Evolutionary conservation across 345 rosid species (phyloP).

Genomic region (Durio zibethinus): DNA sequence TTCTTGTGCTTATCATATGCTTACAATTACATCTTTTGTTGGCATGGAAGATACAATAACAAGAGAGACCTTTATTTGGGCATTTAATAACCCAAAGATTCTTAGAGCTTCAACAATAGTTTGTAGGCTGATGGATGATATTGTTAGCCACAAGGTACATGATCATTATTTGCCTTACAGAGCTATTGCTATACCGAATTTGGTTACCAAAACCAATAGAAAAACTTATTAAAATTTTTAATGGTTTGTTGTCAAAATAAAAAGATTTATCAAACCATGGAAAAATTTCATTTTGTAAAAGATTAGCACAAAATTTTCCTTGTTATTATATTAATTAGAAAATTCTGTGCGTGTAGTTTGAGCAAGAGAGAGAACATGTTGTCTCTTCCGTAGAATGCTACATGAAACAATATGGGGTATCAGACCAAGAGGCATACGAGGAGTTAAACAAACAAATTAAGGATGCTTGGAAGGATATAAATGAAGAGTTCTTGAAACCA

Average conservation of each 20-base stretch:
- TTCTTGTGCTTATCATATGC: neutral
- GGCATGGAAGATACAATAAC: slow-evolving; percentile 29
- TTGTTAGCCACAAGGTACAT: slow-evolving; percentile 14
- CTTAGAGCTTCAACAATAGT: slow-evolving; percentile 10
- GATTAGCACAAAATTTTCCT: neutral
- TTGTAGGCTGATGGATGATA: slow-evolving; percentile 14
- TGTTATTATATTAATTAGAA: neutral
- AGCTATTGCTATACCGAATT: too few species aligned
- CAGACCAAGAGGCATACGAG: slow-evolving; percentile 17
- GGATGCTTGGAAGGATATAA: slow-evolving; percentile 38
- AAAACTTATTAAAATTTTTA: neutral
- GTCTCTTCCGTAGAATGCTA: slow-evolving; percentile 34
- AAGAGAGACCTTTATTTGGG: slow-evolving; percentile 27
- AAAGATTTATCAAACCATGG: too few species aligned
- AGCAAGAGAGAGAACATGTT: slow-evolving; percentile 22
- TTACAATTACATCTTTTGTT: neutral
- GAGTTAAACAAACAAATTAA: slow-evolving; percentile 7
- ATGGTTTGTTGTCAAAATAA: too few species aligned
- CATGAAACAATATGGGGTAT: slow-evolving; percentile 4
- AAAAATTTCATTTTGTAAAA: neutral
- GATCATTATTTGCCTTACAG: neutral
- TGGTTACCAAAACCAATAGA: neutral
- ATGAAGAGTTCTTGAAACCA: slow-evolving; percentile 25
- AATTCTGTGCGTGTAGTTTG: neutral
- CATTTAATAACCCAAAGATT: slow-evolving; percentile 7